phyloP scores from a whole-genome alignment of 352 stramenopile species.

The Elongisporangium anandrum region DNA sequence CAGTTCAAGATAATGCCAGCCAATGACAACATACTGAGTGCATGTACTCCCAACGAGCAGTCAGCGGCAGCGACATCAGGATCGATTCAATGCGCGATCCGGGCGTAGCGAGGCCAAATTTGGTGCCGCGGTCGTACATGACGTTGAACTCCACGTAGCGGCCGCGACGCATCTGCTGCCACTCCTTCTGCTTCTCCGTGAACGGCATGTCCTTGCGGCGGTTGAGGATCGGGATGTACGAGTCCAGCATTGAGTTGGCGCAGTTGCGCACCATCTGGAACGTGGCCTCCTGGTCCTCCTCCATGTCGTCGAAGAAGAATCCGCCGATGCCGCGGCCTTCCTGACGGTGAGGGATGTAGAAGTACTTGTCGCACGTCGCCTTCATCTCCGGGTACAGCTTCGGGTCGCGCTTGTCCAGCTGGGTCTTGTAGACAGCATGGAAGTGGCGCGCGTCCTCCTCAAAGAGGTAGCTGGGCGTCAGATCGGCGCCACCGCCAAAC shows the following conservation, averaged over 20 bases:
- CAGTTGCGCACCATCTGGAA: slow-evolving; percentile 79
- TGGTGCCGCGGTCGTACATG: slow-evolving; percentile 98
- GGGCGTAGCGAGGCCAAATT: slow-evolving; percentile 96
- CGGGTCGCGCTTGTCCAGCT: slow-evolving; percentile 91
- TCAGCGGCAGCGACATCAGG: slow-evolving; percentile 98
- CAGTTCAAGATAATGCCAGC: slow-evolving; percentile 1
- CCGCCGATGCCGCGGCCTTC: slow-evolving; percentile 95
- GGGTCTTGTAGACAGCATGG: slow-evolving; percentile 95
- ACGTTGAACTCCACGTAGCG: slow-evolving; percentile 99
- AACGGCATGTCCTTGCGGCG: slow-evolving; percentile 95
- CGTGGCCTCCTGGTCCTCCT: slow-evolving; percentile 88
- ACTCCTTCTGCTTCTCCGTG: slow-evolving; percentile 95
- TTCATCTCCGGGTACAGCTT: slow-evolving; percentile 95
- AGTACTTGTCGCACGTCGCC: slow-evolving; percentile 97
- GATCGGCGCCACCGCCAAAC: slow-evolving; percentile 96
- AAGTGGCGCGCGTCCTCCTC: slow-evolving; percentile 97
- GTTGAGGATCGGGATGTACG: slow-evolving; percentile 96
- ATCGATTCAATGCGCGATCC: slow-evolving; percentile 98
- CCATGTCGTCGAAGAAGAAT: slow-evolving; percentile 99
- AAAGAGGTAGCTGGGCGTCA: slow-evolving; percentile 97
- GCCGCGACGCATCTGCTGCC: slow-evolving; percentile 96
- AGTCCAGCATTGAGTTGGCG: slow-evolving; percentile 82
- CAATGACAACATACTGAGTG: slow-evolving; percentile 34
- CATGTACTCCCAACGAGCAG: slow-evolving; percentile 97
- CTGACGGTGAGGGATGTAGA: slow-evolving; percentile 95